Evolutionary conservation across 2,329 filamentous ascomycete species (phyloP), one percentile per base, ranked within the genome.

Genomic region (Trichocomaceae sp.): DNA sequence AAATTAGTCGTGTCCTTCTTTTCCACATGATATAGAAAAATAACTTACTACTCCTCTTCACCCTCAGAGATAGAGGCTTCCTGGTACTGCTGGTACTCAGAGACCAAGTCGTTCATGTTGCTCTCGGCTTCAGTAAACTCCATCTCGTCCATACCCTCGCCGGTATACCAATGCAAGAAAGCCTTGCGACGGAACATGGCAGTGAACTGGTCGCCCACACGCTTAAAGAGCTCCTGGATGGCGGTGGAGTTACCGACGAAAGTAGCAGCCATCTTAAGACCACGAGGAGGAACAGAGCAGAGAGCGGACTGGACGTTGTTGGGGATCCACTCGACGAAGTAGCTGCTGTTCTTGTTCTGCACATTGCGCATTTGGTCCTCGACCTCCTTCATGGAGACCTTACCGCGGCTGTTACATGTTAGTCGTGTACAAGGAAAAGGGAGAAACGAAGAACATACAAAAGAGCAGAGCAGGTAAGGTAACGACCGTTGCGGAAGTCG

Each of bases 151-250:
- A 99, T 99, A 81, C 93, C 93, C 84, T 99, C 93, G 73, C 91
- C 91, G 85, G 93, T 99, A 82, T 99, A 99, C 93, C 93, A 99
- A 83, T 97, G 93, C 85, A 99, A 89, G 90, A 99, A 99, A 86
- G 93, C 93, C 88, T 97, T 99, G 80, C 93, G 90, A 81, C 93
- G 85, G 87, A 99, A 99, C 93, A 99, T 99, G 75, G 91, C 93
- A 79, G 87, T 91, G 85, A 99, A 99, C 81, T 99, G 93, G 78
- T 99, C 93, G 73, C 93, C 93, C 68, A 99, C 82, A 85, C 93
- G 92, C 90, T 99, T 97, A 88, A 99, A 99, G 69, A 99, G 88
- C 82, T 99, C 93, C 83, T 99, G 93, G 79, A 99, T 99, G 64
- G 92, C 95, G 68, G 93, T 99, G 62, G 91, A 96, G 87, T 99